Evolutionary conservation across 495 filamentous ascomycete genomes (phyloP).

Genomic region (Xylaria castorea): DNA sequence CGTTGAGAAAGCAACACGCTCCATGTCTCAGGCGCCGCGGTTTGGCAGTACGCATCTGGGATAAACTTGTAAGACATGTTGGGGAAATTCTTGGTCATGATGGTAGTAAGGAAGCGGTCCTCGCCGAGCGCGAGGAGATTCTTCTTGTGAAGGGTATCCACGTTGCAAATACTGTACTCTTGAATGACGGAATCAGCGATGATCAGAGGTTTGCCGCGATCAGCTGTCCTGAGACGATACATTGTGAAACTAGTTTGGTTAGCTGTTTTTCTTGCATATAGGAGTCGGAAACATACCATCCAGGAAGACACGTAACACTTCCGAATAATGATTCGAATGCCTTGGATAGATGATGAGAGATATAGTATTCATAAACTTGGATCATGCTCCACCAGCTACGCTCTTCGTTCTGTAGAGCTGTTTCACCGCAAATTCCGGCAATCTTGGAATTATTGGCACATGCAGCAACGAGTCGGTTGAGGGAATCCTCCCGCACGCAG

Average conservation of each 20-base stretch:
- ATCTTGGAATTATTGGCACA: constrained; percentile 96
- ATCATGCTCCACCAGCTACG: constrained; percentile 99
- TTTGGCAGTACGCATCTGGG: constrained; percentile 88
- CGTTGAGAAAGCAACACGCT: constrained; percentile 90
- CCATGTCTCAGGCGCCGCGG: constrained; percentile 93
- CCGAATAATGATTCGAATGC: constrained; percentile 95
- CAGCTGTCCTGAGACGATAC: constrained; percentile 94
- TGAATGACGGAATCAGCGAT: constrained; percentile 84
- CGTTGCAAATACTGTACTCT: constrained; percentile 85
- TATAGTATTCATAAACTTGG: constrained; percentile 98
- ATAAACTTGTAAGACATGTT: constrained; percentile 96
- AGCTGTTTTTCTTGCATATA: constrained; percentile 32
- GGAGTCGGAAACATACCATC: constrained; percentile 73
- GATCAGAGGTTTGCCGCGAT: constrained; percentile 89
- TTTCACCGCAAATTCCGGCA: constrained; percentile 97
- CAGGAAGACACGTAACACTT: constrained; percentile 95
- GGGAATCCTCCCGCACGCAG: constrained; percentile 87
- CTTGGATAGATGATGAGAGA: constrained; percentile 92
- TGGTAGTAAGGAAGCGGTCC: constrained; percentile 94
- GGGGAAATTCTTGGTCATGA: constrained; percentile 98
- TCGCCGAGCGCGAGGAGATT: constrained; percentile 94
- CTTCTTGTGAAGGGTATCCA: constrained; percentile 98
- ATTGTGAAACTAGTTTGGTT: constrained; percentile 83
- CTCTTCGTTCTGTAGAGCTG: constrained; percentile 93
- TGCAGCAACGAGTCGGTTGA: constrained; percentile 90